phyloP scores from a whole-genome alignment of 257 asterid genomes.

The Gentiana dahurica region DNA sequence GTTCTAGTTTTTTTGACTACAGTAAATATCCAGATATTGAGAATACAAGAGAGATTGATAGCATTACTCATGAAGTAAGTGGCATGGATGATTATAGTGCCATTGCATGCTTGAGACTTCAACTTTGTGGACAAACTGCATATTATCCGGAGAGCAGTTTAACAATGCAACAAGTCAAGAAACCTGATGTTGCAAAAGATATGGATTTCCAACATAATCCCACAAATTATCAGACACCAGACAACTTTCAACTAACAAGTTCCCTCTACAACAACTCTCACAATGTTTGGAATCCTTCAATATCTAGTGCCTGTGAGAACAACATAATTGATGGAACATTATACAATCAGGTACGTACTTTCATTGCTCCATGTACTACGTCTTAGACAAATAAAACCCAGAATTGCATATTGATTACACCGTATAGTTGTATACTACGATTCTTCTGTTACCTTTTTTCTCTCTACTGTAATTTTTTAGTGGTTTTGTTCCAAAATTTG shows the following conservation, averaged over 20 bases:
- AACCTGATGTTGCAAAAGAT: constrained; percentile 35
- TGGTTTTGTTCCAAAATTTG: too few species aligned
- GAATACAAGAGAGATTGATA: constrained; percentile 28
- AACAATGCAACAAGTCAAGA: constrained; percentile 31
- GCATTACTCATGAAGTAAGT: constrained; percentile 35
- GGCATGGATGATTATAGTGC: constrained; percentile 46
- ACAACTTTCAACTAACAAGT: constrained; percentile 48
- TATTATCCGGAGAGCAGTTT: constrained; percentile 32
- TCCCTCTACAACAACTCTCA: constrained; percentile 32
- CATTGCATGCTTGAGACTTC: constrained; percentile 38
- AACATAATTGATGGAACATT: constrained; percentile 41
- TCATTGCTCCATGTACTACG: neutral
- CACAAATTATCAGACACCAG: constrained; percentile 41
- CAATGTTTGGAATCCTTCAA: constrained; percentile 32
- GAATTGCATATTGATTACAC: neutral
- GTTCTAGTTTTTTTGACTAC: constrained; percentile 36
- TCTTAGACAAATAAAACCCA: neutral
- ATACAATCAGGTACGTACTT: constrained; percentile 40
- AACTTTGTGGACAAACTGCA: constrained; percentile 35
- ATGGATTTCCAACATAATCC: constrained; percentile 29
- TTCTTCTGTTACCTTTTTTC: too few species aligned
- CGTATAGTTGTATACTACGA: too few species aligned
- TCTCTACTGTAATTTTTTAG: too few species aligned
- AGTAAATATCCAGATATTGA: constrained; percentile 35
- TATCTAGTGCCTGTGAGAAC: constrained; percentile 26